Base-by-base conservation (phyloP, 2,329 filamentous ascomycete species). In the Fusarium armeniacum region DNA sequence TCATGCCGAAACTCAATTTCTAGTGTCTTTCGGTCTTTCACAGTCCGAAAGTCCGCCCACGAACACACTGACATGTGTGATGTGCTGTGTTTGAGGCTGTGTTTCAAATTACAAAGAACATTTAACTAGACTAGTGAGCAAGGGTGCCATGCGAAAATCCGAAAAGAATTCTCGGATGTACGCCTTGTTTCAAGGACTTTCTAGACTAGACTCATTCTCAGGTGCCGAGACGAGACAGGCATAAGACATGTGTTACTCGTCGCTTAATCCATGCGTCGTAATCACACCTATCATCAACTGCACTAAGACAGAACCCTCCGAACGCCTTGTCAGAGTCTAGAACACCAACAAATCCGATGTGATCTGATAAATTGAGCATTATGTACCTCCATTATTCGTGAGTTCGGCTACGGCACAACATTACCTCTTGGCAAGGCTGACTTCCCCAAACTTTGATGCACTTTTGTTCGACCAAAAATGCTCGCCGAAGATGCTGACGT, bases 1-100 rank as follows among this genome's bases (percentile, higher is more conserved):
- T 60, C 58, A 61, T 44, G 12, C 44, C 20, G 55, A 32, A 33
- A 41, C 49, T 56, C 16, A 40, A 18, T 26, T 26, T 20, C 10
- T 28, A 28, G 22, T 16, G 24, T 35, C 33, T 51, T 38, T 40
- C 4, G 12, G 33, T 41, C 24, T 52, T 26, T 52, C 15, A 6
- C 13, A 6, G 13, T 15, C 35, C 33, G 33, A 40, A 41, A 52
- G 13, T 30, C 49, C 24, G 35, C 35, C 24, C 8, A 22, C 18
- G 12, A 32, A 13, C 9, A 5, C 10, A 15, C 9, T 16, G 5
- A 51, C 12, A 26, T 20, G 2, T 16, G 22, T 11, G 10, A 30
- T 36, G 13, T 20, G 18, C 10, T 20, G 11, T 11, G 49, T 52
- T 41, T 52, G 49, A 52, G 49, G 49, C 35, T 41, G 49, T 52